Evolutionary conservation across 768 basidiomycete genomes (phyloP).

Genomic region (Lentinus brumalis): DNA sequence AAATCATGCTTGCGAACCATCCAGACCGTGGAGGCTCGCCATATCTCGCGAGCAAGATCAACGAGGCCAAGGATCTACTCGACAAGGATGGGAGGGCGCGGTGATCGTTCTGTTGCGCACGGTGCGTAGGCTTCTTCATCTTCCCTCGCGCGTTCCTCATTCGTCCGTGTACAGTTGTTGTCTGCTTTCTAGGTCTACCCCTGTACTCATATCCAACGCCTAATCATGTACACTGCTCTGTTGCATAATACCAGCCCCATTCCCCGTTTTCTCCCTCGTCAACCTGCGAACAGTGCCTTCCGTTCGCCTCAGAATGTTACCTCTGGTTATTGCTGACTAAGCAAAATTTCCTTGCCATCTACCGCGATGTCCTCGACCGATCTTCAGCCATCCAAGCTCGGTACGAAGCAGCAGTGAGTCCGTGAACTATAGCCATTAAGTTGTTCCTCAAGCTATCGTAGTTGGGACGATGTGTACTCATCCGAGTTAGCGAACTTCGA

Average conservation of each 20-base stretch:
- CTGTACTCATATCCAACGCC: constrained; percentile 16
- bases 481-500: constrained; percentile 71
- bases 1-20: constrained; percentile 98
- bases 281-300: neutral
- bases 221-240: constrained; percentile 23
- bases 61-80: constrained; percentile 93
- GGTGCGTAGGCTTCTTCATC: neutral
- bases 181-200: constrained; percentile 13
- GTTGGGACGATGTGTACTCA: constrained; percentile 80
- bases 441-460: constrained; percentile 27
- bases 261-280: neutral
- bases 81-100: constrained; percentile 66
- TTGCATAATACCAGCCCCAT: constrained; percentile 19
- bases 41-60: constrained; percentile 97
- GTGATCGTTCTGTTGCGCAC: constrained; percentile 17
- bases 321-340: constrained; percentile 27
- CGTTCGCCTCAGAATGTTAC: neutral
- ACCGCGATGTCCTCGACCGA: constrained; percentile 35
- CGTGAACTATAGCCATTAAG: neutral
- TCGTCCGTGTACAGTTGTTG: neutral
- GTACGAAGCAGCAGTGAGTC: constrained; percentile 77
- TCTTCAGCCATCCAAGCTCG: constrained; percentile 71
- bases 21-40: constrained; percentile 99
- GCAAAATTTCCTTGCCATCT: constrained; percentile 16
- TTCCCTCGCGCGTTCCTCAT: neutral